These are phyloP conservation scores for Lagenaria siceraria DNA, from an alignment of 306 rosid genomes.

Conservation along the genomic window DNA sequence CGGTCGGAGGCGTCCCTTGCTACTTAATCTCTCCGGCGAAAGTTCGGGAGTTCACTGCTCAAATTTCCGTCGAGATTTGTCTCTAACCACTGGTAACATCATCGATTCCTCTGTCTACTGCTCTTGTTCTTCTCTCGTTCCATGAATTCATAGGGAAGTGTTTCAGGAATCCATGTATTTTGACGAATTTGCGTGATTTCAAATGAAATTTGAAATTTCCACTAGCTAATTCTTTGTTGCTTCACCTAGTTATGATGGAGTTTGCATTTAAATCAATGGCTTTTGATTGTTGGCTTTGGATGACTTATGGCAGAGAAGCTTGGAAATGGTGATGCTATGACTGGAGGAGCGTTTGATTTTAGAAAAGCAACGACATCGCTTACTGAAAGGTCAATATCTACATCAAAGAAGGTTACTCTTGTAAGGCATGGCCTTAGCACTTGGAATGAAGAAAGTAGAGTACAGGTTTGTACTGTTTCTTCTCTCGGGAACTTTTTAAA, in stretches of 20 bases:
- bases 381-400: slow-evolving; percentile 30
- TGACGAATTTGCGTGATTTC: not conserved
- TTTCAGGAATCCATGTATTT: not conserved
- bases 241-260: not conserved
- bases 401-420: slow-evolving; percentile 58
- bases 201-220: not conserved
- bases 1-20: not conserved
- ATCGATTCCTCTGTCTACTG: not conserved
- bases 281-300: not conserved
- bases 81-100: slow-evolving; percentile 12
- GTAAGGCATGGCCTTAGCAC: slow-evolving; percentile 63
- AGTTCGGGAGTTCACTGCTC: slow-evolving; percentile 13
- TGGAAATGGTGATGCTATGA: slow-evolving; percentile 22
- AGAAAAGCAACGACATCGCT: slow-evolving; percentile 46
- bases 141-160: not conserved
- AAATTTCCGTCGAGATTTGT: slow-evolving; percentile 7
- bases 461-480: slow-evolving; percentile 31
- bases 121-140: not conserved
- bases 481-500: not conserved
- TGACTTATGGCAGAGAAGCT: slow-evolving; percentile 24
- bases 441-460: slow-evolving; percentile 65
- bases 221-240: not conserved
- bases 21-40: not conserved
- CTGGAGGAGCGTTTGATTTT: slow-evolving; percentile 70
- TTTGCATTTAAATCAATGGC: not conserved